Evolutionary conservation across 495 filamentous ascomycete species (phyloP).

Genomic region (Penicillium canariense): DNA sequence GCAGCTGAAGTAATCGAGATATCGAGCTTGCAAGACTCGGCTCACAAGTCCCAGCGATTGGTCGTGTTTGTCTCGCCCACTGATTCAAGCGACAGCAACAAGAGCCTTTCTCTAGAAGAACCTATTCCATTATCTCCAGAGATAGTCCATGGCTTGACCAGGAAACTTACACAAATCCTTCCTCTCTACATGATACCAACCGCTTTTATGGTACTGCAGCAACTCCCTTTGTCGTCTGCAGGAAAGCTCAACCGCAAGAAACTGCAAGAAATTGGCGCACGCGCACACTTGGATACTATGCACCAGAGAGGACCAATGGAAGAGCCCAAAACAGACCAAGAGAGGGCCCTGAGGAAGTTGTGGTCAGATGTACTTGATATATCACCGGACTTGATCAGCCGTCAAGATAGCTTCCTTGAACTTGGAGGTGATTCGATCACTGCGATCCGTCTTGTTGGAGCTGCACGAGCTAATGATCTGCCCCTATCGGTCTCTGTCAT

Average conservation of each 20-base stretch:
- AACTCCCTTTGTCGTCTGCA: constrained; percentile 33
- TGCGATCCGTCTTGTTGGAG: not conserved
- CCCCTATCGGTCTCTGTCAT: not conserved
- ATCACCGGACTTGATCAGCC: not conserved
- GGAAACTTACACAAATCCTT: not conserved
- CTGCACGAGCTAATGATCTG: not conserved
- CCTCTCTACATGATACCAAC: constrained; percentile 46
- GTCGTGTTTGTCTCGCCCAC: not conserved
- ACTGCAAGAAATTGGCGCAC: constrained; percentile 11
- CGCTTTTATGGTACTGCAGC: constrained; percentile 28
- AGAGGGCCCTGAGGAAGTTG: not conserved
- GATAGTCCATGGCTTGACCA: not conserved
- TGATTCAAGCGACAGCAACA: not conserved
- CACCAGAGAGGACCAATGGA: not conserved
- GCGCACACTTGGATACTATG: not conserved
- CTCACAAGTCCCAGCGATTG: not conserved
- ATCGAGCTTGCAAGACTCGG: not conserved
- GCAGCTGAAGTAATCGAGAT: not conserved
- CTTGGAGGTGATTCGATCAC: not conserved
- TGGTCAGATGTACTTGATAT: not conserved
- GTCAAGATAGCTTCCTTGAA: not conserved
- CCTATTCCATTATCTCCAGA: not conserved
- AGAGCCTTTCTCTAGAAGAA: not conserved
- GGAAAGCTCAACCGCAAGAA: constrained; percentile 36
- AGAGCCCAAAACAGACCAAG: not conserved